A percentile compares a stretch with the other conserved stretches of the same genome.
phyloP scores from a whole-genome alignment of 1,139 yeast genomes.

The Candida tetrigidarum region DNA sequence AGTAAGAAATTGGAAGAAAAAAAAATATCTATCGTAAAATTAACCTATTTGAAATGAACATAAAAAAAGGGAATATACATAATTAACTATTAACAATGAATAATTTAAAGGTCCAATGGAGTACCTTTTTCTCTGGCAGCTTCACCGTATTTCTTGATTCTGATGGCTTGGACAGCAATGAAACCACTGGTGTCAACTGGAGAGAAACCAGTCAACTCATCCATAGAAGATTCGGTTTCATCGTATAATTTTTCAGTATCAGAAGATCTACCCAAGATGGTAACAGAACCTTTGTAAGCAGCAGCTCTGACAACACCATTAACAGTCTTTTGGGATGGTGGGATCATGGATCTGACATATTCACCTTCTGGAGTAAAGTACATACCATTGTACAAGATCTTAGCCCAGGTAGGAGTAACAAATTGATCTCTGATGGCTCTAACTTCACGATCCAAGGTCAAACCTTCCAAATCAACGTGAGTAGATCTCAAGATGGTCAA shows the following conservation, averaged over 20 bases:
- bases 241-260: conserved; percentile 95
- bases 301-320: conserved; percentile 96
- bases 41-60: conserved; percentile 1
- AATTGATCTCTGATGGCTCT: conserved; percentile 96
- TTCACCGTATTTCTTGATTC: conserved; percentile 98
- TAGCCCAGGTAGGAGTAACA: conserved; percentile 91
- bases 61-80: conserved; percentile 5
- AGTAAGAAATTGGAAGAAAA: neutral
- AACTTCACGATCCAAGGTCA: conserved; percentile 96
- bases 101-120: conserved; percentile 38
- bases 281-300: conserved; percentile 88
- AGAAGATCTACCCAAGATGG: conserved; percentile 91
- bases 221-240: conserved; percentile 99
- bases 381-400: conserved; percentile 93
- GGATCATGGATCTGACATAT: conserved; percentile 89
- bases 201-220: conserved; percentile 96
- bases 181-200: conserved; percentile 98
- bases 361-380: conserved; percentile 99
- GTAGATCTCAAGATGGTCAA: conserved; percentile 91
- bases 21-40: conserved; percentile 2
- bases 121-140: conserved; percentile 81
- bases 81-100: neutral
- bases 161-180: conserved; percentile 96
- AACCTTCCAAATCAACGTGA: conserved; percentile 96
- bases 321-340: conserved; percentile 92